phyloP scores from a whole-genome alignment of 1,139 yeast species.

The Candida sojae region DNA sequence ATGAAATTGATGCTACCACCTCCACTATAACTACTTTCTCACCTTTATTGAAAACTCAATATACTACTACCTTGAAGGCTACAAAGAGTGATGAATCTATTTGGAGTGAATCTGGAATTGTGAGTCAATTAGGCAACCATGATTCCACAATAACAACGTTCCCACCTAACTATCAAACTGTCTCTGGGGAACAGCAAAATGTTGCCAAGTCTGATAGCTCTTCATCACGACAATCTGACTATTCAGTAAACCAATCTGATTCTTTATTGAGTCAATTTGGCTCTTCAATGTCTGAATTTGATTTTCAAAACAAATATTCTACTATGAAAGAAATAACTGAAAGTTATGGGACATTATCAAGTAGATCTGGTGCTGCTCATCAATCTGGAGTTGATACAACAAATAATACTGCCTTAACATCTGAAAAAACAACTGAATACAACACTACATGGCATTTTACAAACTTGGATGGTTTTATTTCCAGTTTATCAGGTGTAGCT shows the following conservation, averaged over 20 bases:
- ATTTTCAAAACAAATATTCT: neutral
- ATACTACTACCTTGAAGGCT: conserved; percentile 9
- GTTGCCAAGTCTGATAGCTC: no score
- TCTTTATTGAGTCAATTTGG: no score
- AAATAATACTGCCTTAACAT: neutral
- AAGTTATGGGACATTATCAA: no score
- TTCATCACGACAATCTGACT: no score
- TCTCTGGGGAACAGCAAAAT: no score
- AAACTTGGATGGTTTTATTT: conserved; percentile 16
- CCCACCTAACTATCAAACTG: neutral
- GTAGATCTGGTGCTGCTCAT: neutral
- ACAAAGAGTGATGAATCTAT: conserved; percentile 16
- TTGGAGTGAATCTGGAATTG: conserved; percentile 12
- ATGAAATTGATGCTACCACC: conserved; percentile 1
- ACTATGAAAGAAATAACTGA: no score
- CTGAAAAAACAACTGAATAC: neutral
- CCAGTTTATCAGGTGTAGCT: conserved; percentile 10
- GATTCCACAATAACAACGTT: neutral
- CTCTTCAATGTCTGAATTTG: no score
- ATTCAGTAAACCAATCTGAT: no score
- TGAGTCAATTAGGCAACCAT: neutral
- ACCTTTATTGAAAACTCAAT: conserved; percentile 7
- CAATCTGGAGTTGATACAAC: neutral
- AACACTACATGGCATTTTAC: conserved; percentile 4
- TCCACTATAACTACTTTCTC: conserved; percentile 4